Percentiles rank a stretch among this genome's conserved stretches.
phyloP scores from a whole-genome alignment of 371 early-diverging fungal genomes.

The Choanephora cucurbitarum region DNA sequence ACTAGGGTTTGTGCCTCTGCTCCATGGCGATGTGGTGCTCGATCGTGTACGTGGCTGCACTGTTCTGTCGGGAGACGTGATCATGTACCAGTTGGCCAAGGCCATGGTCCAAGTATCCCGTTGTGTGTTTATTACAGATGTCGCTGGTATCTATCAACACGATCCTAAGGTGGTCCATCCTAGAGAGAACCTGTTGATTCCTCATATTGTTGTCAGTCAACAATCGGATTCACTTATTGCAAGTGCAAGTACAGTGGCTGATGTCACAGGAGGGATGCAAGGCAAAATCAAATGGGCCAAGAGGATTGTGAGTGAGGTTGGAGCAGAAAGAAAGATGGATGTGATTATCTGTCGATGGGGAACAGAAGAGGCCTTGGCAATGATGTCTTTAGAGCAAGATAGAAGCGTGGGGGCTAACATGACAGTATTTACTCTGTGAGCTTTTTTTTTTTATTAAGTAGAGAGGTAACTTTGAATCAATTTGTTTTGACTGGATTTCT shows the following conservation, averaged over 20 bases:
- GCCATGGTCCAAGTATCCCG: conserved; percentile 25
- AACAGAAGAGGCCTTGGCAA: conserved; percentile 25
- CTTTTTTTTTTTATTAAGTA: conserved; percentile 5
- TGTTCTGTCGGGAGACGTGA: conserved; percentile 52
- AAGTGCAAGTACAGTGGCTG: conserved; percentile 9
- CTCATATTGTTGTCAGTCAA: conserved; percentile 1
- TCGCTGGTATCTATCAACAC: conserved; percentile 42
- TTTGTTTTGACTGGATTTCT: conserved; percentile 24
- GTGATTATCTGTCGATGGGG: conserved; percentile 36
- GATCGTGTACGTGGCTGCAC: conserved; percentile 41
- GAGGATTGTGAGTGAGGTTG: conserved; percentile 25
- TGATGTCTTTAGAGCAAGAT: conserved; percentile 21
- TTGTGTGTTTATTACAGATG: conserved; percentile 56
- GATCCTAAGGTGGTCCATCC: conserved; percentile 36
- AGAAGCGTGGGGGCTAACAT: neutral
- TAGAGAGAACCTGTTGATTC: conserved; percentile 7
- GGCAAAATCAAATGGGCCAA: conserved; percentile 48
- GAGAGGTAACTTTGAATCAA: conserved; percentile 38
- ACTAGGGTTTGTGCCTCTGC: conserved; percentile 46
- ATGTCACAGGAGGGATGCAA: conserved; percentile 54
- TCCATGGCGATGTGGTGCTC: conserved; percentile 54
- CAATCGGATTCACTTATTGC: neutral
- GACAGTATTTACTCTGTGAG: conserved; percentile 5
- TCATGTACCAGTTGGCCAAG: conserved; percentile 41
- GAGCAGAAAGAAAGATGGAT: conserved; percentile 19